Evolutionary conservation across 2,329 filamentous ascomycete genomes (phyloP), one percentile per base, ranked within the genome.

Genomic region (Sclerotiophoma versabilis): DNA sequence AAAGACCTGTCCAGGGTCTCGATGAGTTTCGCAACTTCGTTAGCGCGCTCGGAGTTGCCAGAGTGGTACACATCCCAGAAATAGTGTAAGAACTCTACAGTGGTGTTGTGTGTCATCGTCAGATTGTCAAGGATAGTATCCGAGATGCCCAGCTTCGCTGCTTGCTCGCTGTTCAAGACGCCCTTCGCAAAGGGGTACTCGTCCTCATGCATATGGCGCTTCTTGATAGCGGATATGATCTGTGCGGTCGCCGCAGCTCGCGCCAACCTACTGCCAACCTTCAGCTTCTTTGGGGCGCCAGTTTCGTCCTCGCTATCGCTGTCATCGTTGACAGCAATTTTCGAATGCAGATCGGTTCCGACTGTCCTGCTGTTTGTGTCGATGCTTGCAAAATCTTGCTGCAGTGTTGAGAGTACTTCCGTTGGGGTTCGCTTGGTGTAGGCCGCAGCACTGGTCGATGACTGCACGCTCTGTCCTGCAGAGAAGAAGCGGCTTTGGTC

Each of bases 21-120:
- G 7, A 90, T 87, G 39, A 97, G 83, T 58, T 90, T 92, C 6
- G 87, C 86, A 12, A 97, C 82, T 75, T 99, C 93, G 34, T 83
- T 82, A 0, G 91, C 91, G 27, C 91, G 87, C 55, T 91, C 88
- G 1, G 90, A 79, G 69, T 97, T 91, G 12, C 93, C 93, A 0
- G 93, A 97, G 22, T 96, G 82, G 69, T 96, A 99, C 0, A 93
- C 87, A 27, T 86, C 84, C 93, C 93, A 99, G 79, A 99, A 99
- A 74, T 98, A 96, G 66, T 93, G 91, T n/a, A 99, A 80, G 68
- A 98, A 99, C 70, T 99, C 95, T 30, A 91, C 89, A 0, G 92
- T 96, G 0, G 95, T 99, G 47, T 93, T 93, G 72, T 98, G 92
- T 0, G 93, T 96, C 49, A 90, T 81, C 11, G 80, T 81, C n/a